Evolutionary conservation across 2,329 filamentous ascomycete genomes (phyloP), one percentile per base, ranked within the genome.

Genomic region (Phoma sp.): DNA sequence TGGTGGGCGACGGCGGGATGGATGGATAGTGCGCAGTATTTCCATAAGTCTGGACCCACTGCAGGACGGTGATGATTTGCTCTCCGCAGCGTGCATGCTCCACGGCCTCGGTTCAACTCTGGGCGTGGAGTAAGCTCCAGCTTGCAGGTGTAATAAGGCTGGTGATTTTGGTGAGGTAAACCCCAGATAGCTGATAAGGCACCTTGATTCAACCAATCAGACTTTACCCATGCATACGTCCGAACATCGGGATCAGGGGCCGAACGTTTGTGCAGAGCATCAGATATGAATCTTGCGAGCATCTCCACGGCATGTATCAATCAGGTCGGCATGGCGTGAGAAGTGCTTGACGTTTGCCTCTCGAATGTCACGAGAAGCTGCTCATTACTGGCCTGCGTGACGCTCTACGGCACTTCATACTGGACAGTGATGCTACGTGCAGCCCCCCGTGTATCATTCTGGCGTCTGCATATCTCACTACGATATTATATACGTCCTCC

Each of bases 141-240:
- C 22, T 9, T 35, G 14, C 14, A 10, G 40, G 36, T 18, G 18
- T 18, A 35, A 39, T 45, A 42, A 46, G 36, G 41, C 45, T 50
- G 36, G 7, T 52, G 35, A 8, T 52, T 52, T 58, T 44, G 54
- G 61, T 67, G 61, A 66, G 64, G 63, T 67, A 67, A 67, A 52
- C 52, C 25, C 11, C n/a, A 55, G 51, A 57, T 51, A 43, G 44
- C 49, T 59, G 65, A 66, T 67, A 67, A 65, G 61, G 42, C 44
- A 38, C 45, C n/a, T n/a, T 7, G 13, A 32, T 14, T 23, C 22
- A 23, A 5, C 63, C 62, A 65, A 66, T 66, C 6, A 47, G 41
- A 40, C n/a, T 4, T 33, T 43, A 33, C 39, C 18, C 11, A 27
- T 37, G 23, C 23, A n/a, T 18, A 23, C 10, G 25, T 30, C 42